These are phyloP conservation scores for Diplodia scrobiculata DNA, from an alignment of 2,329 filamentous ascomycete species.

Conservation along the genomic window DNA sequence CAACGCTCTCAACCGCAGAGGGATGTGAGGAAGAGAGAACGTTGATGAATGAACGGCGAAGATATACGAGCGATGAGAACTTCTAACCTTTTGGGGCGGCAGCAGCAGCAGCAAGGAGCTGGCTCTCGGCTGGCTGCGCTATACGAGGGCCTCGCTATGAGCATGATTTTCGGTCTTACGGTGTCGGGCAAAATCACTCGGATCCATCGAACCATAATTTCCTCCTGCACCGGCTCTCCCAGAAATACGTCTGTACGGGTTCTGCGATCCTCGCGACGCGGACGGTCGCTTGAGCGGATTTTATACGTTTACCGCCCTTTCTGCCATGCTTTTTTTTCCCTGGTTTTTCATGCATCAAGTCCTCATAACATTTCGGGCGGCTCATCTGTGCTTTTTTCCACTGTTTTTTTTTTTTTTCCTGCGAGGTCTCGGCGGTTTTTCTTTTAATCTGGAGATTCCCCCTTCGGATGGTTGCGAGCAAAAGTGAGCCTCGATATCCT, in stretches of 20 bases:
- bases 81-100: slow-evolving; percentile 15
- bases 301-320: slow-evolving; percentile 20
- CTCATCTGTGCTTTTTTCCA: slow-evolving; percentile 8
- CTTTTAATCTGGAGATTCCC: slow-evolving; percentile 29
- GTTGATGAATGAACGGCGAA: slow-evolving; percentile 26
- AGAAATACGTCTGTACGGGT: neutral
- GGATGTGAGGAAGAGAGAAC: slow-evolving; percentile 31
- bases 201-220: slow-evolving; percentile 19
- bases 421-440: slow-evolving; percentile 28
- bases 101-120: slow-evolving; percentile 27
- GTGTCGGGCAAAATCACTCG: slow-evolving; percentile 27
- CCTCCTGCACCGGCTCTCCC: slow-evolving; percentile 12
- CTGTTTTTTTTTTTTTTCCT: slow-evolving; percentile 24
- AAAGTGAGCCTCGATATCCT: slow-evolving; percentile 29
- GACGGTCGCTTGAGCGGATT: slow-evolving; percentile 19
- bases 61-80: slow-evolving; percentile 25
- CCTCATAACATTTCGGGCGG: slow-evolving; percentile 26
- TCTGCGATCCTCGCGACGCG: neutral
- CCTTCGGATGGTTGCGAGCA: slow-evolving; percentile 29
- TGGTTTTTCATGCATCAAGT: slow-evolving; percentile 25
- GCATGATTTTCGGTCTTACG: slow-evolving; percentile 26
- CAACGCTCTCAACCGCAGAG: slow-evolving; percentile 47
- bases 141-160: slow-evolving; percentile 25
- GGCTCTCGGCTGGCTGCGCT: slow-evolving; percentile 25
- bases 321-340: neutral